Percentiles rank a stretch among this genome's conserved stretches.
phyloP scores from a whole-genome alignment of 2,329 filamentous ascomycete species.

The Hirsutella rhossiliensis region DNA sequence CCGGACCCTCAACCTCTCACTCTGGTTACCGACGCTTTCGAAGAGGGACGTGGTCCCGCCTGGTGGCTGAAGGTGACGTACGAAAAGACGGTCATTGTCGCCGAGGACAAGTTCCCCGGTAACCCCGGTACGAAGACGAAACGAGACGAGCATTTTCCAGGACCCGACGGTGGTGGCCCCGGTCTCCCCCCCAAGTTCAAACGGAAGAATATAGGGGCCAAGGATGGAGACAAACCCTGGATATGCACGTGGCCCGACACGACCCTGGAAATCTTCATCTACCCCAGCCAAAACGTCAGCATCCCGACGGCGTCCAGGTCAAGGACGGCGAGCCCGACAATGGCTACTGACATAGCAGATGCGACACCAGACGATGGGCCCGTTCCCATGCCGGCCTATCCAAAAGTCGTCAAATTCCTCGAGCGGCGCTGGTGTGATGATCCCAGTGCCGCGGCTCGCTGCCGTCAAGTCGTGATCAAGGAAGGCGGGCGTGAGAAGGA shows the following conservation, averaged over 20 bases:
- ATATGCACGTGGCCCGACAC: constrained; percentile 47
- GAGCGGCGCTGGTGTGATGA: constrained; percentile 33
- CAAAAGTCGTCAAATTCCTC: constrained; percentile 40
- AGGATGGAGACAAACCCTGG: constrained; percentile 41
- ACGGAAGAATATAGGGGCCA: constrained; percentile 14
- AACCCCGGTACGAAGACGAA: constrained; percentile 13
- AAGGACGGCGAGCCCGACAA: background rate
- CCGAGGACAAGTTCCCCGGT: constrained; percentile 25
- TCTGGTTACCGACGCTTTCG: constrained; percentile 40
- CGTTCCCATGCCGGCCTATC: constrained; percentile 26
- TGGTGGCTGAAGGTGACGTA: constrained; percentile 40
- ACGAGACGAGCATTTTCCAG: constrained; percentile 10
- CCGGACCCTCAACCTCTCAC: constrained; percentile 23
- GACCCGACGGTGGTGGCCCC: background rate
- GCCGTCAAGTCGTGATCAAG: constrained; percentile 35
- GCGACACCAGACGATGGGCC: constrained; percentile 3
- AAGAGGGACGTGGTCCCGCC: constrained; percentile 36
- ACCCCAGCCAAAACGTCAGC: constrained; percentile 38
- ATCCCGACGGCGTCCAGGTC: constrained; percentile 7
- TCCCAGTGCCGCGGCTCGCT: constrained; percentile 25
- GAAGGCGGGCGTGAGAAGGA: constrained; percentile 22
- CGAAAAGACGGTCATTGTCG: constrained; percentile 44
- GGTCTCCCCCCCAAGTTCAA: constrained; percentile 6
- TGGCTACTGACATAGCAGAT: constrained; percentile 6
- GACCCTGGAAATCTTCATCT: constrained; percentile 44